These are phyloP conservation scores for Amylocystis lapponica DNA, from an alignment of 768 basidiomycete genomes.

Conservation along the genomic window DNA sequence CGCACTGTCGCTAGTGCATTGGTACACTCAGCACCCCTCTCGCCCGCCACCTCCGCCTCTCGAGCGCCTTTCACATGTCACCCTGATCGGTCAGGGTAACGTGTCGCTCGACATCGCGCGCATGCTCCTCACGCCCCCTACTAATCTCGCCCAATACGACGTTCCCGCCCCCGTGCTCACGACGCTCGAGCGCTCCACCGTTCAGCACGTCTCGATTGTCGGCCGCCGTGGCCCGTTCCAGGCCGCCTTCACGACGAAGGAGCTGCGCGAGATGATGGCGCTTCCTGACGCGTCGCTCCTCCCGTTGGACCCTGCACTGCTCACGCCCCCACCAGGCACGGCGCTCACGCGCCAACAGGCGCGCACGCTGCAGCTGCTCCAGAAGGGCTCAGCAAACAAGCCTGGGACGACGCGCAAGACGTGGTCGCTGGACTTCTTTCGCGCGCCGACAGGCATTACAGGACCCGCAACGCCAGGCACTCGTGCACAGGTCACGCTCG, in stretches of 20 bases:
- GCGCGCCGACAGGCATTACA: slow-evolving; percentile 52
- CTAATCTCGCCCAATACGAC: slow-evolving; percentile 64
- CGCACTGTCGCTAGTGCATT: slow-evolving; percentile 83
- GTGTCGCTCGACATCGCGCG: slow-evolving; percentile 91
- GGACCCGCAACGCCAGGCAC: slow-evolving; percentile 11
- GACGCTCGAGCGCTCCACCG: slow-evolving; percentile 51
- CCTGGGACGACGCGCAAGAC: slow-evolving; percentile 52
- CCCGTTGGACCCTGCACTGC: slow-evolving; percentile 46
- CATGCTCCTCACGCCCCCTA: slow-evolving; percentile 72
- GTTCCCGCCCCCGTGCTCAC: slow-evolving; percentile 71
- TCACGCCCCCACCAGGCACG: slow-evolving; percentile 29
- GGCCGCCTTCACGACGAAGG: slow-evolving; percentile 89
- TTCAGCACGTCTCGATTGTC: slow-evolving; percentile 77
- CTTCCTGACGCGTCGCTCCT: slow-evolving; percentile 61
- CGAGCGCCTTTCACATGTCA: slow-evolving; percentile 61
- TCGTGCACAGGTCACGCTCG: slow-evolving; percentile 40
- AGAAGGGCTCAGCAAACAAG: slow-evolving; percentile 51
- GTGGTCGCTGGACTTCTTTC: slow-evolving; percentile 82
- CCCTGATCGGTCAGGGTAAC: slow-evolving; percentile 91
- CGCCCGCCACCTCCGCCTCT: slow-evolving; percentile 47
- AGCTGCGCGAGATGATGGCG: slow-evolving; percentile 76
- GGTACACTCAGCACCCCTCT: slow-evolving; percentile 93
- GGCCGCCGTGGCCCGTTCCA: slow-evolving; percentile 85
- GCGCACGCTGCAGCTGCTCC: slow-evolving; percentile 59
- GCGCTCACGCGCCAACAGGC: slow-evolving; percentile 55